Base-by-base conservation (phyloP, 768 basidiomycete genomes). In the Xerocomus brunneocitrinus region DNA sequence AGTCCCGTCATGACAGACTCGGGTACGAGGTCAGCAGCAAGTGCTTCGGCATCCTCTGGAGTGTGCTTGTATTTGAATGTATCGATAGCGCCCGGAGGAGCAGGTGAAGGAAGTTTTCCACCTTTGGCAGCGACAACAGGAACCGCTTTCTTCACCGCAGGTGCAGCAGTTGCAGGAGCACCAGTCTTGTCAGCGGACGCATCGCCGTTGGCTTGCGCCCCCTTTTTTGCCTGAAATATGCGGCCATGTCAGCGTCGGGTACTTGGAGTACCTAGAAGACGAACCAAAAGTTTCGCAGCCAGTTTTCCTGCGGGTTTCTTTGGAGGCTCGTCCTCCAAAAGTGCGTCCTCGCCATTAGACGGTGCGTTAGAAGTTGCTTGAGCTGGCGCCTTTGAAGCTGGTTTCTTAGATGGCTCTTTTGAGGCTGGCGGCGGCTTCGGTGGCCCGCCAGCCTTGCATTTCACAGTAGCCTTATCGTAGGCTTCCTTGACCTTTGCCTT, bases 401-500 rank as follows among this genome's bases (percentile, higher is more conserved):
- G 73, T 63, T 76, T 75, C 65, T 73, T 74, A 8, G 70, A 50
- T 0, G 72, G 58, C 25, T 69, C 70, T 42, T 73, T 66, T 6
- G 72, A 54, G 5, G 69, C 54, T 0, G 70, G 58, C 3, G 64
- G 59, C 3, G 65, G 60, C 47, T 76, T 78, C 4, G 81, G 68
- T 27, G 83, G 75, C 3, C 79, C 77, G 35, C 76, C 85, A 8
- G 77, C 74, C 70, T 91, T 95, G 62, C 85, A 90, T 68, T 91
- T 95, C 38, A 98, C 90, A n/a, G 84, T 84, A 4, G 92, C 93
- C 62, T 88, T 92, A 53, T 91, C 94, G 59, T 82, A 90, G 1
- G 91, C 90, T 66, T 98, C 97, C 69, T 89, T 95, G 49, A 99
- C 91, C 72, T 98, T 99, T 3, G 77, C 78, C 71, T 91, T 94